Base-by-base conservation (phyloP, 2,329 filamentous ascomycete species). In the Aspergillus eucalypticola region DNA sequence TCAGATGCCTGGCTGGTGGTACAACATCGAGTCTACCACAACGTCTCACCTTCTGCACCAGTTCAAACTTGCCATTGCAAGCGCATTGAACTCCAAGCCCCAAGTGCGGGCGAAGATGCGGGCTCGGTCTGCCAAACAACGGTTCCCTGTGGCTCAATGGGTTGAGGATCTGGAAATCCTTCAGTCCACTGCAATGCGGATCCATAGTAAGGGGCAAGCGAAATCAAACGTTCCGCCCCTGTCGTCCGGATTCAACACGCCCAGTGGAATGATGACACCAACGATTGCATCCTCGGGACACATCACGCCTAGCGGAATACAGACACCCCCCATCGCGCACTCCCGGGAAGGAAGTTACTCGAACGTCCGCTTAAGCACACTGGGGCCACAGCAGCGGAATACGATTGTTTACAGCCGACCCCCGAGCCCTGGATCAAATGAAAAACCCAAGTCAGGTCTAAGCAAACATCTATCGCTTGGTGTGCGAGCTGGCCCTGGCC, bases 1-100 rank as follows among this genome's bases (percentile, higher is more conserved):
- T n/a, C 84, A 88, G 69, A 89, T 89, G 86, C 87, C 87, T 19
- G 87, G 87, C 23, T 89, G 86, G 83, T 89, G 87, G 87, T 89
- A 85, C 71, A 88, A 87, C 0, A 84, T 89, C 58, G 87, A 89
- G 70, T 88, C 85, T 0, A 86, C 82, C 5, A 84, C 84, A 1
- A 87, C 86, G 0, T 81, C 81, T 46, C 87, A 89, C 75, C 75
- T 88, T 46, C 78, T 89, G 56, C 82, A 84, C 49, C 87, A 89
- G 69, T 89, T 89, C 78, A 86, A 85, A 71, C 79, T 81, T 64
- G 85, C 87, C 11, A 88, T 89, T 62, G 76, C 84, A n/a, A 81
- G 81, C 54, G 87, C 87, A 1, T 71, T 89, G 56, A 82, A 79
- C 56, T 87, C 85, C 1, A 84, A 84, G 64, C 74, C 75, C 13